These are phyloP conservation scores for Cercospora beticola DNA, from an alignment of 2,329 filamentous ascomycete species.

Conservation along the genomic window DNA sequence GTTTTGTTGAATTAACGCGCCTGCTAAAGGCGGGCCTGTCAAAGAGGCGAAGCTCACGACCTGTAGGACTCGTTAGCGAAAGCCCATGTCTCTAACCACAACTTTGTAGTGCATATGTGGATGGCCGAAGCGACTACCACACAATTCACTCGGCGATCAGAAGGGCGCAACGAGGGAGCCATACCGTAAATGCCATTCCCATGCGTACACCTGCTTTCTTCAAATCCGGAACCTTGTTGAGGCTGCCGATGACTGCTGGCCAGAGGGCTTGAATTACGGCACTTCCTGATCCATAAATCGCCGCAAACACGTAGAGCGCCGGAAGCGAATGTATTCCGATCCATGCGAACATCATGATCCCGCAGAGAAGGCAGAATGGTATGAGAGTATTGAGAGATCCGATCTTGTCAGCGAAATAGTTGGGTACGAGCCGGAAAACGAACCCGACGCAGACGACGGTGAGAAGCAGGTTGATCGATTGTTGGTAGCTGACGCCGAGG, in stretches of 20 bases:
- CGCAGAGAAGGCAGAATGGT: conserved; percentile 49
- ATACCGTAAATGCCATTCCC: conserved; percentile 47
- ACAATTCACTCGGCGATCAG: neutral
- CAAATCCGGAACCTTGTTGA: conserved; percentile 46
- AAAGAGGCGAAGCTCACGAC: conserved; percentile 48
- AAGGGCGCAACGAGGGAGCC: neutral
- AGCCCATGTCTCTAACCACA: neutral
- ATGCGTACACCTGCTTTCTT: conserved; percentile 49
- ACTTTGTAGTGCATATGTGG: neutral
- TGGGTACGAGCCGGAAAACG: conserved; percentile 54
- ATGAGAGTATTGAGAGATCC: conserved; percentile 59
- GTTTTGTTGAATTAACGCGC: conserved; percentile 45
- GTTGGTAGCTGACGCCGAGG: conserved; percentile 48
- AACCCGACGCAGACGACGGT: conserved; percentile 59
- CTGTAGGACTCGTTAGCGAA: neutral
- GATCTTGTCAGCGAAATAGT: conserved; percentile 55
- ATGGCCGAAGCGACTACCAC: neutral
- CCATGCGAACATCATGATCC: conserved; percentile 58
- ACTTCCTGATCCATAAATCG: conserved; percentile 47
- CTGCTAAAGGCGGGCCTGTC: conserved; percentile 50
- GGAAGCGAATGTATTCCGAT: conserved; percentile 46
- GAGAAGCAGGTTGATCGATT: conserved; percentile 57
- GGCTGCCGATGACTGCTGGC: conserved; percentile 43
- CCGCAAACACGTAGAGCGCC: conserved; percentile 47
- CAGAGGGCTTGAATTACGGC: conserved; percentile 50